Conservation (phyloP, 176 grass and related monocot species). For the Saccharum spontaneum region DNA sequence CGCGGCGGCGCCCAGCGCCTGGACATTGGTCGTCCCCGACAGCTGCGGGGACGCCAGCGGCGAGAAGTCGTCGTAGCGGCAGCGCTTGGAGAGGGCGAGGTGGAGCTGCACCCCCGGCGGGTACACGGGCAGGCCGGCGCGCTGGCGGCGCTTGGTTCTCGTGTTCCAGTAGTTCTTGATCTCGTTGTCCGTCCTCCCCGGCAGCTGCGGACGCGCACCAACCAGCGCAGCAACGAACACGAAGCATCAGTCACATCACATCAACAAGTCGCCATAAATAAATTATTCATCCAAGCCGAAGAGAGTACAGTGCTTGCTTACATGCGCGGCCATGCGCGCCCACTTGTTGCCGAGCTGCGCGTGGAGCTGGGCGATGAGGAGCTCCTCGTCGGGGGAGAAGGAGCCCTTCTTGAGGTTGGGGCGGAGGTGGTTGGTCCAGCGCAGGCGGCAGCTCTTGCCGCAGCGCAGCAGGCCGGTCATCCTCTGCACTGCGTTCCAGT, state of each 20-base stretch:
- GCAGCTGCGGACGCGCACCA: constrained; percentile 31
- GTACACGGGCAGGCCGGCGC: constrained; percentile 58
- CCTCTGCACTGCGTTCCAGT: constrained; percentile 70
- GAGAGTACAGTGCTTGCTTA: neutral
- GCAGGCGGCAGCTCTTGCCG: constrained; percentile 88
- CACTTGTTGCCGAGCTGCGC: constrained; percentile 77
- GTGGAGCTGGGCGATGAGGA: constrained; percentile 62
- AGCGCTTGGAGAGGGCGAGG: constrained; percentile 42
- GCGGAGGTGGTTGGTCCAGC: constrained; percentile 86
- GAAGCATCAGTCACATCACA: neutral
- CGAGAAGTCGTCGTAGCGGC: constrained; percentile 29
- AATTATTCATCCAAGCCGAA: neutral
- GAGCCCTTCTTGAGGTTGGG: constrained; percentile 83
- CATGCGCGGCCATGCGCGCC: constrained; percentile 64
- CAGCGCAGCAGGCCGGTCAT: constrained; percentile 52
- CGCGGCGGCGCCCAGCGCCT: neutral
- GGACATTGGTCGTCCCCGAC: neutral
- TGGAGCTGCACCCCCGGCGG: constrained; percentile 62
- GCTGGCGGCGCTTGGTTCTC: constrained; percentile 61
- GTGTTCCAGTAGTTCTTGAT: constrained; percentile 99
- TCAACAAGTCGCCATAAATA: neutral
- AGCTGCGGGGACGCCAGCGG: neutral
- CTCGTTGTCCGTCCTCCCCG: constrained; percentile 97
- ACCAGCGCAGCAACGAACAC: neutral
- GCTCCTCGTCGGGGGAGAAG: constrained; percentile 70